These are phyloP conservation scores for Penicillium cinerascens DNA, from an alignment of 495 filamentous ascomycete genomes.

Conservation along the genomic window DNA sequence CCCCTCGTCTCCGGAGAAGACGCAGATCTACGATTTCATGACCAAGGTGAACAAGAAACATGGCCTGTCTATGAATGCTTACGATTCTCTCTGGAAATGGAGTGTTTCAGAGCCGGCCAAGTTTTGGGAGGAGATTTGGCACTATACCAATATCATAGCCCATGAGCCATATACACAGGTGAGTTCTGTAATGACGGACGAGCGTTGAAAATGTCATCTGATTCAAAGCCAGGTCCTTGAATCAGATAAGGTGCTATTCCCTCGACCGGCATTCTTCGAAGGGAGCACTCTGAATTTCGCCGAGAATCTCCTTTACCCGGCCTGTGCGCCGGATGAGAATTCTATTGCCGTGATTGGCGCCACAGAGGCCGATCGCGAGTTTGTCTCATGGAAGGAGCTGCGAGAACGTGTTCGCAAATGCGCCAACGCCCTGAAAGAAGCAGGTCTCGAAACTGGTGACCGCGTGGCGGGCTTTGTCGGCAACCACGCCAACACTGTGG, in stretches of 20 bases:
- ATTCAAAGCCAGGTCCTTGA: constrained; percentile 61
- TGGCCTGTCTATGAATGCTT: constrained; percentile 55
- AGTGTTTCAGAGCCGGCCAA: constrained; percentile 68
- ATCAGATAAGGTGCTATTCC: constrained; percentile 67
- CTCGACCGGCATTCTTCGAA: constrained; percentile 78
- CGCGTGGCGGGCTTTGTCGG: constrained; percentile 82
- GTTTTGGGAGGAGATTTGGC: constrained; percentile 88
- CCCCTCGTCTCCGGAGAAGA: constrained; percentile 62
- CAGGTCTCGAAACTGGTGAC: constrained; percentile 61
- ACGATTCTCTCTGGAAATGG: constrained; percentile 76
- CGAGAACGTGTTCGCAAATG: constrained; percentile 72
- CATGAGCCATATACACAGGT: constrained; percentile 62
- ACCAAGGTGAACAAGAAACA: constrained; percentile 65
- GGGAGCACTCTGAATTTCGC: constrained; percentile 82
- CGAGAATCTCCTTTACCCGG: constrained; percentile 83
- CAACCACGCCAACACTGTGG: constrained; percentile 78
- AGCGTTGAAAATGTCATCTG: not conserved
- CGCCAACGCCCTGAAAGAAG: constrained; percentile 63
- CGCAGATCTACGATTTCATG: constrained; percentile 70
- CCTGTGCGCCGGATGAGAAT: constrained; percentile 53
- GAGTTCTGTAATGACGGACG: constrained; percentile 13
- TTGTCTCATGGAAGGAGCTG: constrained; percentile 76
- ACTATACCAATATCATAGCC: constrained; percentile 69
- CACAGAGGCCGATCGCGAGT: constrained; percentile 65
- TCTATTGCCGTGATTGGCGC: constrained; percentile 65